Evolutionary conservation across 2,329 filamentous ascomycete species (phyloP).

Genomic region (Colletotrichum spaethianum): DNA sequence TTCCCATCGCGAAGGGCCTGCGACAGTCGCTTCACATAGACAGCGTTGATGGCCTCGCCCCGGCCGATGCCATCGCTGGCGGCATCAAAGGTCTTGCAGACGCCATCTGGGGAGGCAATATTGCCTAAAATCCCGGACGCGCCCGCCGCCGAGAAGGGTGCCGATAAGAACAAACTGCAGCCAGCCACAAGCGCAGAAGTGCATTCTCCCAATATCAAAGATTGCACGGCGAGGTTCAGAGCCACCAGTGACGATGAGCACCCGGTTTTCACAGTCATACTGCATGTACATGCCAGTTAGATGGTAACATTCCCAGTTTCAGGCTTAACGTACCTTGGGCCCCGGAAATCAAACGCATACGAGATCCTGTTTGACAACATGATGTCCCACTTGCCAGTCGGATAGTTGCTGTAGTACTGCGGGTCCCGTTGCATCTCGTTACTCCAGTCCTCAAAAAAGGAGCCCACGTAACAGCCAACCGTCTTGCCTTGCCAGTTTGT

Average conservation of each 20-base stretch:
- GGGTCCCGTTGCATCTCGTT: constrained; percentile 40
- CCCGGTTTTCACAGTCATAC: constrained; percentile 52
- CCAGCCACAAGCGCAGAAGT: constrained; percentile 50
- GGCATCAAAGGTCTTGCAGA: constrained; percentile 53
- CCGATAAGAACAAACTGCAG: constrained; percentile 48
- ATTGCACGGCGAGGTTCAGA: constrained; percentile 51
- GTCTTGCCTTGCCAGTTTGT: constrained; percentile 45
- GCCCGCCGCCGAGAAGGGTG: constrained; percentile 20
- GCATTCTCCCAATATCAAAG: constrained; percentile 47
- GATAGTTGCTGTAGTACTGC: neutral
- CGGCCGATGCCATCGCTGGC: constrained; percentile 60
- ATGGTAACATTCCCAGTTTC: neutral
- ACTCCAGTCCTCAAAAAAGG: constrained; percentile 46
- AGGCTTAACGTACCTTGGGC: constrained; percentile 13
- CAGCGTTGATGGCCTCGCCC: constrained; percentile 54
- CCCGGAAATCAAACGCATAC: constrained; percentile 36
- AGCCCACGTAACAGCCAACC: constrained; percentile 49
- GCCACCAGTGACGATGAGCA: constrained; percentile 52
- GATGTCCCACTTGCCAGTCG: constrained; percentile 42
- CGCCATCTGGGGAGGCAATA: constrained; percentile 45
- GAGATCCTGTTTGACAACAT: constrained; percentile 44
- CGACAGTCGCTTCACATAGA: constrained; percentile 57
- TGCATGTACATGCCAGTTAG: constrained; percentile 30
- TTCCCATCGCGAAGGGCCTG: constrained; percentile 58
- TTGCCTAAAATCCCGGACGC: constrained; percentile 34